Base-by-base conservation (phyloP, 306 rosid species). In the Neltuma alba region DNA sequence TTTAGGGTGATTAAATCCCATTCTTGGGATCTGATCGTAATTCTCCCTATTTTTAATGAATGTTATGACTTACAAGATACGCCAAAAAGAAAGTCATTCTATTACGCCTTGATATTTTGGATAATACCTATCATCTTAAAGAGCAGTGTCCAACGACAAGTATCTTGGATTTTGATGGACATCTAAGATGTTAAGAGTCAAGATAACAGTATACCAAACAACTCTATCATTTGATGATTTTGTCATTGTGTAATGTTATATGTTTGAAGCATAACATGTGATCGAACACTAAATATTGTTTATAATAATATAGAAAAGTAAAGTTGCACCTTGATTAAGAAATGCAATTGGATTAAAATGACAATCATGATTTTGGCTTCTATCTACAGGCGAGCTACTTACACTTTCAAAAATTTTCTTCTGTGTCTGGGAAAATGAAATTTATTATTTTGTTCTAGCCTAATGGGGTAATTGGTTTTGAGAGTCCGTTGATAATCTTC, bases 201-300 rank as follows among this genome's bases (percentile, higher is more conserved):
- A 48, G 55, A 48, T 48, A 48, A 48, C 7, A 6, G 21, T 48
- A 48, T 48, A 6, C 9, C 21, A 18, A 48, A 18, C 10, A 48
- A 18, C 55, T 48, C 23, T 23, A 14, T 48, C 5, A 47, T 71
- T 68, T 47, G 62, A 71, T 20, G 27, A 23, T 45, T 33, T 70
- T 57, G 16, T 55, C 37, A 44, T 70, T 16, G 30, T n/a, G n/a
- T 61, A 30, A 44, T 61, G 60, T 79, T 71, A n/a, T 42, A 44
- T 60, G 33, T 47, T 72, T 38, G 57, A 42, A 41, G 12, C 37
- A 11, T 36, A 36, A 65, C 37, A 41, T 44, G 25, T 27, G 13
- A 14, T 11, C 31, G n/a, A 25, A 45, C 7, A 28, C 37, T 1
- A 27, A 28, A 9, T 44, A 30, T 69, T 21, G 44, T 70, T 44